Percentiles rank a stretch among this genome's conserved stretches.
Evolutionary conservation across 2,329 filamentous ascomycete species (phyloP).

Genomic region (Lasiodiplodia citricola): DNA sequence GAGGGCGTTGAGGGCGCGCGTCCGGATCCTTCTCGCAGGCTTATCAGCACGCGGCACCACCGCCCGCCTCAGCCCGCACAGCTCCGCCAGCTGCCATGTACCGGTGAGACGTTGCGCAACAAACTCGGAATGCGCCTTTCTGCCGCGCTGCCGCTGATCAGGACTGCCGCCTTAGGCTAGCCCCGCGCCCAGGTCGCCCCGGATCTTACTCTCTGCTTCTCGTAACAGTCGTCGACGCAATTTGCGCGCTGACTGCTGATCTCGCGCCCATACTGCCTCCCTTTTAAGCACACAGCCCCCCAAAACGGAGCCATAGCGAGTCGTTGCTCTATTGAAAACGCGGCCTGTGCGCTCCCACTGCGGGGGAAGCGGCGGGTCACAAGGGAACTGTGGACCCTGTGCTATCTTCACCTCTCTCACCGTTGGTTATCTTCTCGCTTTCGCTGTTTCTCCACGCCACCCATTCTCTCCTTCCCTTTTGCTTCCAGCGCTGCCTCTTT

Average conservation of each 20-base stretch:
- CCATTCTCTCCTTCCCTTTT: neutral
- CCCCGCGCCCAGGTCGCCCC: neutral
- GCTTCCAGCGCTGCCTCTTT: neutral
- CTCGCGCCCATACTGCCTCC: neutral
- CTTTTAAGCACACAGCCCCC: neutral
- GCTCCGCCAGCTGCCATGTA: neutral
- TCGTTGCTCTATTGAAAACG: constrained; percentile 15
- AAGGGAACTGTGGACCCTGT: neutral
- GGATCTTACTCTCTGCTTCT: constrained; percentile 9
- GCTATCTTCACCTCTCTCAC: neutral
- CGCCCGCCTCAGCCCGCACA: neutral
- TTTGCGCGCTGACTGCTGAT: neutral
- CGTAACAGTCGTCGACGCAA: neutral
- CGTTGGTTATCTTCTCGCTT: neutral
- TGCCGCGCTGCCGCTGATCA: neutral
- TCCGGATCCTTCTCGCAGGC: constrained; percentile 1
- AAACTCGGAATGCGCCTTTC: neutral
- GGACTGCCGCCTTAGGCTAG: constrained; percentile 2
- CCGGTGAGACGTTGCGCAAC: constrained; percentile 18
- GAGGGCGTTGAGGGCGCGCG: neutral
- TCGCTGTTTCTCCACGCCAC: neutral
- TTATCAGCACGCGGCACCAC: neutral
- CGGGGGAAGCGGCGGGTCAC: constrained; percentile 4
- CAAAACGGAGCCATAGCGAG: neutral
- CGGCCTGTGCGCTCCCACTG: constrained; percentile 8